Percentiles rank a stretch among this genome's conserved stretches.
These are phyloP conservation scores for Aspergillus sp. DNA, from an alignment of 2,329 filamentous ascomycete species.

Conservation along the genomic window DNA sequence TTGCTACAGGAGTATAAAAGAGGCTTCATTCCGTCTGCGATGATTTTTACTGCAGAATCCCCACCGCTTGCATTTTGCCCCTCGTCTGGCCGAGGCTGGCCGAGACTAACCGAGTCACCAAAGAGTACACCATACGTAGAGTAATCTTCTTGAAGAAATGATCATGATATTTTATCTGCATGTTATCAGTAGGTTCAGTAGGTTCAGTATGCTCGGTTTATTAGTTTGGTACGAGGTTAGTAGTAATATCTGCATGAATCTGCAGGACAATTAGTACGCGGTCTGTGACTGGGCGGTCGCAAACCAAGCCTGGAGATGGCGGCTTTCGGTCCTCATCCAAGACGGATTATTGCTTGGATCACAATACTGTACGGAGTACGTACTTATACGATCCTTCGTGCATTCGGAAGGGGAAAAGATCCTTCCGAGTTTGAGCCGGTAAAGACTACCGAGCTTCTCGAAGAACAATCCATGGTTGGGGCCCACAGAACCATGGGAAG, in stretches of 20 bases:
- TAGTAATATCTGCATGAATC: no score
- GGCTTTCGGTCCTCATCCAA: neutral
- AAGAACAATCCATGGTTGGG: neutral
- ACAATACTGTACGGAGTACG: no score
- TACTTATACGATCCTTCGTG: neutral
- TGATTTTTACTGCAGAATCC: neutral
- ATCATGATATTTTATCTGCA: no score
- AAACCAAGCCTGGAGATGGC: no score
- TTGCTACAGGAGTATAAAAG: neutral
- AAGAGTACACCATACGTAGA: neutral
- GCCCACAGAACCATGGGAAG: neutral
- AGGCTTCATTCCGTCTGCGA: neutral
- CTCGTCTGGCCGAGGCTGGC: slow-evolving; percentile 7
- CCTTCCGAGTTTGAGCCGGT: neutral
- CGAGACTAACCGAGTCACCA: neutral
- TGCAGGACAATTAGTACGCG: no score
- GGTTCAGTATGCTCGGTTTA: no score
- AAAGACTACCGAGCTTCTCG: neutral
- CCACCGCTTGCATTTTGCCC: slow-evolving; percentile 9
- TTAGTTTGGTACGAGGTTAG: no score
- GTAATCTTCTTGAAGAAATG: no score
- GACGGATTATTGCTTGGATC: neutral
- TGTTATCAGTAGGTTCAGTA: no score
- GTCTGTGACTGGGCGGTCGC: no score
- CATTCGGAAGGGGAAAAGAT: neutral